phyloP scores from a whole-genome alignment of 257 asterid genomes.

The Plantago elongata region DNA sequence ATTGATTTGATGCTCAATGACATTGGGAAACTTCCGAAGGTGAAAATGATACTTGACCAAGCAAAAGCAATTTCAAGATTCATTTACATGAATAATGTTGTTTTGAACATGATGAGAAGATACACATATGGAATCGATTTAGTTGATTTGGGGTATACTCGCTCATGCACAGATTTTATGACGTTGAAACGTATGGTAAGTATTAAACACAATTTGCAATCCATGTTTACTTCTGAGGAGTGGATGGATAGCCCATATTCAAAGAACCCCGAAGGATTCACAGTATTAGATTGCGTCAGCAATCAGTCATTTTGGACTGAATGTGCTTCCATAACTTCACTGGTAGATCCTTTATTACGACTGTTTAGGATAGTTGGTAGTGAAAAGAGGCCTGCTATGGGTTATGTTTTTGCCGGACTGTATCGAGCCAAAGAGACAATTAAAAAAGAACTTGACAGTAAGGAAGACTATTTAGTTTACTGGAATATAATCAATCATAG shows the following conservation, averaged over 20 bases:
- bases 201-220: constrained; percentile 63
- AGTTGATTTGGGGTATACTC: constrained; percentile 62
- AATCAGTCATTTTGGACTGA: constrained; percentile 75
- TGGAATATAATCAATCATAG: constrained; percentile 83
- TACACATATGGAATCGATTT: constrained; percentile 80
- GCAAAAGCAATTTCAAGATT: constrained; percentile 75
- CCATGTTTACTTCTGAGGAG: constrained; percentile 85
- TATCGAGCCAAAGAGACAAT: constrained; percentile 84
- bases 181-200: constrained; percentile 70
- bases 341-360: constrained; percentile 68
- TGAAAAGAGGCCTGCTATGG: constrained; percentile 78
- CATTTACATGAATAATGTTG: constrained; percentile 46
- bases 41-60: constrained; percentile 54
- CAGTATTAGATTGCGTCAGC: constrained; percentile 40
- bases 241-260: constrained; percentile 79
- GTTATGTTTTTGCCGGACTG: constrained; percentile 75
- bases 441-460: constrained; percentile 63
- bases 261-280: constrained; percentile 58
- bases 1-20: constrained; percentile 79
- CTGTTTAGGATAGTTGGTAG: constrained; percentile 67
- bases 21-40: constrained; percentile 50
- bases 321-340: constrained; percentile 40
- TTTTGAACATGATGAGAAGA: constrained; percentile 73
- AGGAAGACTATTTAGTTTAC: constrained; percentile 58
- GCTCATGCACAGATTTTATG: constrained; percentile 56